Base-by-base conservation (phyloP, 75 land plant species). In the Picea glauca region DNA sequence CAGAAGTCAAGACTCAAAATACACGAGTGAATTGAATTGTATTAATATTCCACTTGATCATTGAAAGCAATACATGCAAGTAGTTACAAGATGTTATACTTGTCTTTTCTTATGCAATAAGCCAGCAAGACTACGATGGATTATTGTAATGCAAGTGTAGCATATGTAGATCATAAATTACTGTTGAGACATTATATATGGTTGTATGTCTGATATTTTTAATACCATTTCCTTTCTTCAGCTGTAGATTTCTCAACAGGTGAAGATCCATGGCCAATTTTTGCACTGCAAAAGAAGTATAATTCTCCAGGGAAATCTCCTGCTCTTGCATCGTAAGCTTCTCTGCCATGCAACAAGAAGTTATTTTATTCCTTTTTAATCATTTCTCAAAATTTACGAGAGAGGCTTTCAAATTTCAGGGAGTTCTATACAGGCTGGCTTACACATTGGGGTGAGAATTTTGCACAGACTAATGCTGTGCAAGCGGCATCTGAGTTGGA, bases 391-490 rank as follows among this genome's bases (percentile, higher is more conserved):
- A 65, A 58, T 77, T 58, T 61, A 35, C 35, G 5, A 74, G 13
- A 58, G 13, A 58, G 17, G 50, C 59, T 77, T 63, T 75, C 17
- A 35, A 23, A 60, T 78, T 81, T 35, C 86, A 95, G 98, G 72
- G 98, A 96, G 74, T 96, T 96, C 38, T 96, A 96, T 73, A 96
- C 98, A 5, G 98, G 98, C 26, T 96, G 97, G 96, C 94, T 96
- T 61, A 96, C 94, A 67, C 98, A 96, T 62, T 96, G 98, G 98
- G 90, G 91, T 15, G 98, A 96, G 63, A 80, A 65, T 18, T 77
- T 87, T 76, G 87, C 93, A 68, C 50, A 66, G 74, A 96, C 98
- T 30, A 82, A 79, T 85, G 87, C 93, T 32, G 72, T 62, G 56
- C 70, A 32, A 72, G 87, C 89, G 32, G 98, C 98, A 72, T 58